Conservation (phyloP, 2,329 filamentous ascomycete genomes). For the Fusarium sp. region DNA sequence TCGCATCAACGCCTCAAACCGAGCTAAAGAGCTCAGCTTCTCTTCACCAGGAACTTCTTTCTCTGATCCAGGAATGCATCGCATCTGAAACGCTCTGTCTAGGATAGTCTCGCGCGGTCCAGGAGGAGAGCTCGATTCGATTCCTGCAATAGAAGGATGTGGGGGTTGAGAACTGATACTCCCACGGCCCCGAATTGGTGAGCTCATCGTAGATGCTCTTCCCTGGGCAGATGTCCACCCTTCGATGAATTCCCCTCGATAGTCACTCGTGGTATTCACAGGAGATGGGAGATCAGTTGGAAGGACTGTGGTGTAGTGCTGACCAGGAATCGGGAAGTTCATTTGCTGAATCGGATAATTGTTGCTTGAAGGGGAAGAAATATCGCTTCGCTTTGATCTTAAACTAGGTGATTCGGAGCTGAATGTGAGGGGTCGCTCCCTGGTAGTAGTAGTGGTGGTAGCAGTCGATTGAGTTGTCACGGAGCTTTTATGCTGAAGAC, state of each 20-base stretch:
- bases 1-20: constrained; percentile 75
- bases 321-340: constrained; percentile 55
- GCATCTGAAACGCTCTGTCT: constrained; percentile 74
- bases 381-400: constrained; percentile 71
- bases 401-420: constrained; percentile 71
- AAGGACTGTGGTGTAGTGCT: constrained; percentile 65
- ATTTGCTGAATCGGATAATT: constrained; percentile 57
- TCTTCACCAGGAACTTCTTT: constrained; percentile 67
- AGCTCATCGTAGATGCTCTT: constrained; percentile 68
- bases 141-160: constrained; percentile 53
- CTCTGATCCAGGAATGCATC: constrained; percentile 72
- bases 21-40: constrained; percentile 72
- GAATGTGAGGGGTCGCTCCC: constrained; percentile 64
- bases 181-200: constrained; percentile 66
- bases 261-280: constrained; percentile 65
- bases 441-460: constrained; percentile 59
- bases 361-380: constrained; percentile 69
- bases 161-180: constrained; percentile 66
- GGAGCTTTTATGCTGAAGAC: constrained; percentile 63
- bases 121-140: constrained; percentile 62
- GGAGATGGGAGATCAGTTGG: constrained; percentile 70
- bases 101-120: constrained; percentile 73
- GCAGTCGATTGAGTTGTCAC: constrained; percentile 60
- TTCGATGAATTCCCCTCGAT: constrained; percentile 68
- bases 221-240: constrained; percentile 72